phyloP scores from a whole-genome alignment of 805 yeast genomes.

The Metschnikowia similis region DNA sequence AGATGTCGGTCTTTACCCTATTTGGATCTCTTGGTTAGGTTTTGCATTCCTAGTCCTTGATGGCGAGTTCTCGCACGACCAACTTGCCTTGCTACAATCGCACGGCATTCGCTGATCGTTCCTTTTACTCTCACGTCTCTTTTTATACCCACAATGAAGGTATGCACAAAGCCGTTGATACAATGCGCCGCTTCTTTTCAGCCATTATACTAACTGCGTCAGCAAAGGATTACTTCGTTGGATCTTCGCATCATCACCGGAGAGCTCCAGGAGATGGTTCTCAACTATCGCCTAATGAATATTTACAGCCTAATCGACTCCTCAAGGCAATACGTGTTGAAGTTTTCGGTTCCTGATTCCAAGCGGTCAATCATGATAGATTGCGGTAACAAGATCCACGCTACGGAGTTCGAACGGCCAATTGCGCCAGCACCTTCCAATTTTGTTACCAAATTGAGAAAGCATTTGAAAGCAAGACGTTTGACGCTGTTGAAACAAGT shows the following conservation, averaged over 20 bases:
- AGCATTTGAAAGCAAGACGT: slow-evolving; percentile 78
- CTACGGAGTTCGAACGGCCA: slow-evolving; percentile 77
- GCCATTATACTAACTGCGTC: not conserved
- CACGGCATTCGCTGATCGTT: not conserved
- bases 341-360: slow-evolving; percentile 79
- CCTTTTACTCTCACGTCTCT: not conserved
- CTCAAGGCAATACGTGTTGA: slow-evolving; percentile 67
- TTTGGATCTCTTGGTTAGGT: not conserved
- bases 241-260: slow-evolving; percentile 69
- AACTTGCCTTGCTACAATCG: not conserved
- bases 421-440: slow-evolving; percentile 79
- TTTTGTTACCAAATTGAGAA: slow-evolving; percentile 81
- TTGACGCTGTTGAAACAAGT: slow-evolving; percentile 70
- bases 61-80: slow-evolving; percentile 1
- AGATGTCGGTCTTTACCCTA: not conserved
- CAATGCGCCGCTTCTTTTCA: not conserved
- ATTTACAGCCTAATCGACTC: slow-evolving; percentile 77
- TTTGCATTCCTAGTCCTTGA: not conserved
- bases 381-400: slow-evolving; percentile 77
- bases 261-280: slow-evolving; percentile 57
- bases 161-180: not conserved
- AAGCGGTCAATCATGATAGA: slow-evolving; percentile 74
- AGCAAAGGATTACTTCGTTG: slow-evolving; percentile 84
- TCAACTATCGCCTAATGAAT: slow-evolving; percentile 72
- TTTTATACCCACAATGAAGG: not conserved